Base-by-base conservation (phyloP, 805 yeast genomes). In the Ogataea degrootiae region DNA sequence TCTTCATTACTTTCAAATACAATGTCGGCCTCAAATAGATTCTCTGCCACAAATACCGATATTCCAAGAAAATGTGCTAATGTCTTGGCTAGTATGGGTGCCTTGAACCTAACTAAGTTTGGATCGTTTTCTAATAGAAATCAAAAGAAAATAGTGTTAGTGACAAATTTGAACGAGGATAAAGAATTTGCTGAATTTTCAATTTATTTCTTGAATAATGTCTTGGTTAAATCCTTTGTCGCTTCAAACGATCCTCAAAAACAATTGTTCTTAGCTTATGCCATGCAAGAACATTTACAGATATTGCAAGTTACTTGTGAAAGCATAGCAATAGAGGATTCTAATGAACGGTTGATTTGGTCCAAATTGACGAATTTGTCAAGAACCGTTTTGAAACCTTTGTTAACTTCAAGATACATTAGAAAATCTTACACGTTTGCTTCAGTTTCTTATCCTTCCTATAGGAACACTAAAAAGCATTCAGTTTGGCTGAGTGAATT, bases 171-270 rank as follows among this genome's bases (percentile, higher is more conserved):
- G 59, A 77, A 71, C 34, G 82, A 80, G 41, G 73, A 71, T 23
- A 63, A 62, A 5, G 97, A 91, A 56, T 77, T 79, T n/a, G 70
- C 79, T 2, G 73, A 71, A 12, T 88, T 92, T 57, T 71, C 89
- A 33, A 69, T 79, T 4, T 73, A 75, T 55, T 79, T 91, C 42
- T 70, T 91, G 34, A 83, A 87, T 50, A 75, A 77, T 46, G 73
- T 80, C 49, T 72, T 94, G n/a, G 85, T 91, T 8, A 89, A 87
- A 34, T 80, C 89, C 1, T 91, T 90, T 65, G 84, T 95, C 81
- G 90, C 96, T 0, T 85, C 97, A 1, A 86, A 85, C 34, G 90
- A 90, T 59, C 96, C 98, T 0, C 77, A 80, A 21, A 79, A 81
- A 42, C 99, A 94, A 63, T 73, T 87, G 48, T 87, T 85, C 59